These are phyloP conservation scores for Berberis vulgaris DNA, from an alignment of 164 flowering plant genomes.

Conservation along the genomic window DNA sequence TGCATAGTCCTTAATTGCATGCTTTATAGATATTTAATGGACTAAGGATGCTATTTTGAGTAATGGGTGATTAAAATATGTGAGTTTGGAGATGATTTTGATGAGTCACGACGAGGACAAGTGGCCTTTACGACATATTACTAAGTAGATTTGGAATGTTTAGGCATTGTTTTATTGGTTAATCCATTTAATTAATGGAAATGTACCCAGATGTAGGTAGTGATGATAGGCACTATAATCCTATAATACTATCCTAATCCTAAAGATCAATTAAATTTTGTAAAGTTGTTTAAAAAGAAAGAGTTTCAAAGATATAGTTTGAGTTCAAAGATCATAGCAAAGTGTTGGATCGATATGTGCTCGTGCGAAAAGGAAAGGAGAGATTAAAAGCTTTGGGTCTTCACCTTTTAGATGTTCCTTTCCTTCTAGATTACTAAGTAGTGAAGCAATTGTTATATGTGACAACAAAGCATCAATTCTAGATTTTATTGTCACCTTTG, in stretches of 20 bases:
- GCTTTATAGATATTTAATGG: constrained; percentile 16
- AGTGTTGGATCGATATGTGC: background rate
- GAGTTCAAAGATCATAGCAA: constrained; percentile 1
- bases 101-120: constrained; percentile 9
- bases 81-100: background rate
- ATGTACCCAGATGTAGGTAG: constrained; percentile 10
- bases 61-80: constrained; percentile 12
- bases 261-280: background rate
- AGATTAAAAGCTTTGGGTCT: background rate
- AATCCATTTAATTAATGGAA: background rate
- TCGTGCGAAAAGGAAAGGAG: background rate
- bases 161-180: constrained; percentile 10
- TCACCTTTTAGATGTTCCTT: background rate
- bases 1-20: constrained; percentile 7
- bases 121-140: background rate
- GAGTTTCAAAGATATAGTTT: constrained; percentile 1
- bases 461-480: too few species aligned
- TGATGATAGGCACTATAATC: constrained; percentile 6
- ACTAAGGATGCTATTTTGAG: constrained; percentile 12
- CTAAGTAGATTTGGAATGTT: constrained; percentile 6
- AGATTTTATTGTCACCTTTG: too few species aligned
- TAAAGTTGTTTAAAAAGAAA: background rate
- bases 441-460: too few species aligned
- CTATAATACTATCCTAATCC: constrained; percentile 1
- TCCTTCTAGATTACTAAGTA: constrained; percentile 2